These are phyloP conservation scores for Colletotrichum somersetense DNA, from an alignment of 2,329 filamentous ascomycete genomes.

Conservation along the genomic window DNA sequence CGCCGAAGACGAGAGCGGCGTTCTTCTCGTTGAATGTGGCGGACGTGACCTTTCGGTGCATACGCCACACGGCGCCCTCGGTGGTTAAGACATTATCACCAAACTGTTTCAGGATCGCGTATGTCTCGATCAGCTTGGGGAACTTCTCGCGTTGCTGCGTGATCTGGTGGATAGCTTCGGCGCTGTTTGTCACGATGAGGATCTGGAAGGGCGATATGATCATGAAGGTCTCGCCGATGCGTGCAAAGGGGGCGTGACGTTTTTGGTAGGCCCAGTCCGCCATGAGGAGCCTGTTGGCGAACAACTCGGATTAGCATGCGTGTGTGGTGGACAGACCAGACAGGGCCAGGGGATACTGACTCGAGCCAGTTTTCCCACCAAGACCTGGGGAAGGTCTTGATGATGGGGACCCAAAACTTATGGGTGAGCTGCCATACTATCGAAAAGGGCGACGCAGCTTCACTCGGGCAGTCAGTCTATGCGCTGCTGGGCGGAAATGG, in stretches of 20 bases:
- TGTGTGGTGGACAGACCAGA: not conserved
- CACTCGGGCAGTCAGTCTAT: conserved; percentile 2
- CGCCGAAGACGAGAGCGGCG: conserved; percentile 72
- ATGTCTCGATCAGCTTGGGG: conserved; percentile 74
- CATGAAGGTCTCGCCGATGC: conserved; percentile 73
- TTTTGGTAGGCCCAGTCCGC: conserved; percentile 71
- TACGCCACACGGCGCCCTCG: conserved; percentile 77
- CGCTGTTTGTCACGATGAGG: conserved; percentile 69
- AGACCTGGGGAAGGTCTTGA: conserved; percentile 66
- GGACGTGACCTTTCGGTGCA: conserved; percentile 78
- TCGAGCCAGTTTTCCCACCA: conserved; percentile 71
- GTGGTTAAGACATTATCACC: conserved; percentile 79
- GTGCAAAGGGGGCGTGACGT: conserved; percentile 69
- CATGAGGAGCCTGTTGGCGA: conserved; percentile 60
- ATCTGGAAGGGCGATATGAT: conserved; percentile 70
- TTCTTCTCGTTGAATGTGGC: conserved; percentile 84
- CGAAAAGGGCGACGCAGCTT: conserved; percentile 64
- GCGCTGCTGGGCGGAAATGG: not conserved
- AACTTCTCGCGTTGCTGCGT: conserved; percentile 76
- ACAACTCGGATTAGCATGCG: conserved; percentile 34
- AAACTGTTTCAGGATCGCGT: conserved; percentile 67
- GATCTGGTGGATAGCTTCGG: conserved; percentile 75
- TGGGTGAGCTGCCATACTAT: conserved; percentile 68
- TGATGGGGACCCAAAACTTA: conserved; percentile 66
- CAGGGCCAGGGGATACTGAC: conserved; percentile 56